These are phyloP conservation scores for Tetrapisispora pingtungensis DNA, from an alignment of 805 yeast genomes.

Conservation along the genomic window DNA sequence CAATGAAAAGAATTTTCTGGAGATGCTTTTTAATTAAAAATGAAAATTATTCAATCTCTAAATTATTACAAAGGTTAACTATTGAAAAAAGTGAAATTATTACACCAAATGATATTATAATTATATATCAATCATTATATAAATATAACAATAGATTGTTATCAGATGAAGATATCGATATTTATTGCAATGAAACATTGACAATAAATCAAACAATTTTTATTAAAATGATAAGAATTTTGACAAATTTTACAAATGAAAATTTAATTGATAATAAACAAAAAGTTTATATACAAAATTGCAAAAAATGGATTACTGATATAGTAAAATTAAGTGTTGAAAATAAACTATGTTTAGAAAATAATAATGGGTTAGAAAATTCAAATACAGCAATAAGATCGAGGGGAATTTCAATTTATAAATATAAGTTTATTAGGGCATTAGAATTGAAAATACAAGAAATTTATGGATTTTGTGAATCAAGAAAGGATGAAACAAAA, in stretches of 20 bases:
- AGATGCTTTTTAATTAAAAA: slow-evolving; percentile 10
- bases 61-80: background rate
- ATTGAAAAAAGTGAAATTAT: slow-evolving; percentile 4
- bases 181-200: background rate
- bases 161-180: background rate
- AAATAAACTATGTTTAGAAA: slow-evolving; percentile 11
- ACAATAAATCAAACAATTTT: slow-evolving; percentile 18
- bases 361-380: background rate
- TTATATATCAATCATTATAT: slow-evolving; percentile 23
- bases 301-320: slow-evolving; percentile 10
- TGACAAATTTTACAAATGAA: slow-evolving; percentile 8
- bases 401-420: slow-evolving; percentile 9
- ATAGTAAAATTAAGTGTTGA: slow-evolving; percentile 23
- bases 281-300: background rate
- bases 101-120: slow-evolving; percentile 10
- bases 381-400: background rate
- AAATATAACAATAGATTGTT: slow-evolving; percentile 12
- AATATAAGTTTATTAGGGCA: slow-evolving; percentile 23
- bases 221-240: slow-evolving; percentile 10
- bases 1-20: slow-evolving; percentile 21
- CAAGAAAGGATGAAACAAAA: slow-evolving; percentile 5
- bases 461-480: slow-evolving; percentile 7
- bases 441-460: slow-evolving; percentile 19
- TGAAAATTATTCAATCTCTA: background rate
- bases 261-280: background rate